Percentiles rank a stretch among this genome's conserved stretches.
Evolutionary conservation across 169 alveolate genomes (phyloP).

Genomic region (Plasmodium inui): DNA sequence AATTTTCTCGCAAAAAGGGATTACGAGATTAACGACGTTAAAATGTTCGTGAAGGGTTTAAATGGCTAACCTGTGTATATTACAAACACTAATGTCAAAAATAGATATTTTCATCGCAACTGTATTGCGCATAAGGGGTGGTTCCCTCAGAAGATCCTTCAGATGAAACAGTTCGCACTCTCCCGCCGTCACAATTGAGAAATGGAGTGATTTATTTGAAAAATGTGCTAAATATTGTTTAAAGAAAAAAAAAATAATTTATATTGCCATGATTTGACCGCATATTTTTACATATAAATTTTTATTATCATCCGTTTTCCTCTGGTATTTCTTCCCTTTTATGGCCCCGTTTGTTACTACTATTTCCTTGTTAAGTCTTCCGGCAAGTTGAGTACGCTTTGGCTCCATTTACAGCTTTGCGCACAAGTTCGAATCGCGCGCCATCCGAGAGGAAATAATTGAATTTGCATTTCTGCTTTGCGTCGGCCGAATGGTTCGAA

Average conservation of each 20-base stretch:
- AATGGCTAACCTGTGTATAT: not conserved
- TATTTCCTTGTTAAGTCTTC: not conserved
- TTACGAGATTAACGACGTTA: not conserved
- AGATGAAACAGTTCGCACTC: not conserved
- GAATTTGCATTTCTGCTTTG: not conserved
- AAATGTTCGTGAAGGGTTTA: not conserved
- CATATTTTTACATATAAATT: not conserved
- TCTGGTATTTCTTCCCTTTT: not conserved
- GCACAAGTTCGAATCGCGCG: not conserved
- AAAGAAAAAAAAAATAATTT: not conserved
- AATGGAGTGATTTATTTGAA: not conserved
- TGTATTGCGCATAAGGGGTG: not conserved
- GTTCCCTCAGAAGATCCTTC: not conserved
- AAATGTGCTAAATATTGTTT: not conserved
- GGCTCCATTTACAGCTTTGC: not conserved
- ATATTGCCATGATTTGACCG: not conserved
- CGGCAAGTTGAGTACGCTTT: not conserved
- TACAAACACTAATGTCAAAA: not conserved
- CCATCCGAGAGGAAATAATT: not conserved
- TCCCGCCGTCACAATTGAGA: not conserved
- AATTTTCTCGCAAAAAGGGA: not conserved
- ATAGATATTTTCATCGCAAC: not conserved
- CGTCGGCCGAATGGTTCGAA: not conserved
- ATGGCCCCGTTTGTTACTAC: not conserved
- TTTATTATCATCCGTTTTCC: not conserved